Conservation (phyloP, 2,329 filamentous ascomycete species). For the Beauveria sp. region DNA sequence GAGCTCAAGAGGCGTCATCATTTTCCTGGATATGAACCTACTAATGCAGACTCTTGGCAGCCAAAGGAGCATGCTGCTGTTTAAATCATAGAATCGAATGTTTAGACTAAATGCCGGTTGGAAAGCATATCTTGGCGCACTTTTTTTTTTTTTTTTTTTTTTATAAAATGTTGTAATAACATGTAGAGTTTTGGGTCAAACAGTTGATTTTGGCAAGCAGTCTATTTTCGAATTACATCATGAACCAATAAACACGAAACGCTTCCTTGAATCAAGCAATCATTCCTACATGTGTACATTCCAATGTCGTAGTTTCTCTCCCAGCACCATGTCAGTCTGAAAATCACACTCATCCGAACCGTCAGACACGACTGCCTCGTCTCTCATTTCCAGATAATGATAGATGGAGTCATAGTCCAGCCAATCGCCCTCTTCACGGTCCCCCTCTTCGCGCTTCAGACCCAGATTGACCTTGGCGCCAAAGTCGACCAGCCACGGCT, state of each 20-base stretch:
- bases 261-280: not conserved
- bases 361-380: too few species aligned
- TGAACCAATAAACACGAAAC: too few species aligned
- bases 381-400: not conserved
- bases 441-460: not conserved
- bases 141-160: not conserved
- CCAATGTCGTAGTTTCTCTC: not conserved
- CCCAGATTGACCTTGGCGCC: constrained; percentile 1
- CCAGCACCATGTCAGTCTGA: not conserved
- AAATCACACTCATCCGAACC: not conserved
- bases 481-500: constrained; percentile 7
- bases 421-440: constrained; percentile 5
- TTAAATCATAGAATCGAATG: not conserved
- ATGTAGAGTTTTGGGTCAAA: too few species aligned
- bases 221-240: too few species aligned
- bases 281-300: too few species aligned
- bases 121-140: not conserved
- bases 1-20: constrained; percentile 41
- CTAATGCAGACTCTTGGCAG: not conserved
- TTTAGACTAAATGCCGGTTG: too few species aligned
- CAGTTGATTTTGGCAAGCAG: too few species aligned
- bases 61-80: not conserved
- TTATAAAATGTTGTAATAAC: not conserved
- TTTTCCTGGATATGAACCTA: constrained; percentile 16
- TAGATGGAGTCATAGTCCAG: not conserved